A percentile compares a stretch with the other conserved stretches of the same genome.
phyloP scores from a whole-genome alignment of 83 land plant species.

The Isoetes engelmannii region DNA sequence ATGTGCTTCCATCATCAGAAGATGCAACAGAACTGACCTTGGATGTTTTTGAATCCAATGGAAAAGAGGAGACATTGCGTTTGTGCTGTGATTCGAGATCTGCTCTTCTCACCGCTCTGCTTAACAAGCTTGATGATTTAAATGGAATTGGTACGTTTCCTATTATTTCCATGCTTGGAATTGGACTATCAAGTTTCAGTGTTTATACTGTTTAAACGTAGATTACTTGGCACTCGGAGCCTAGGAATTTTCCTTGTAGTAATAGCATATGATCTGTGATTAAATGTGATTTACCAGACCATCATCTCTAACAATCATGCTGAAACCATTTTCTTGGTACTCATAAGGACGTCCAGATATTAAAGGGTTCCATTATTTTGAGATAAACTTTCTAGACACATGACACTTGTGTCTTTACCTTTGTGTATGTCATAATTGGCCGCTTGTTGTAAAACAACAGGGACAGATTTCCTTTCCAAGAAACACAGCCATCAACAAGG shows the following conservation, averaged over 20 bases:
- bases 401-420: neutral
- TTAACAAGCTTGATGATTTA: slow-evolving; percentile 37
- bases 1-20: slow-evolving; percentile 31
- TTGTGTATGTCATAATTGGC: neutral
- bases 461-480: slow-evolving; percentile 37
- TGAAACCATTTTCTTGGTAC: too few species aligned
- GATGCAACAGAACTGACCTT: slow-evolving; percentile 35
- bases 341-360: too few species aligned
- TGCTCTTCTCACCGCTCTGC: slow-evolving; percentile 35
- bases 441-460: slow-evolving; percentile 11
- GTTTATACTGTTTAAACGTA: too few species aligned
- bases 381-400: too few species aligned
- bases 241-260: too few species aligned
- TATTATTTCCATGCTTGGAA: neutral
- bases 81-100: slow-evolving; percentile 40
- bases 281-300: too few species aligned
- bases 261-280: too few species aligned
- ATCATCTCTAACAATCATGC: too few species aligned
- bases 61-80: slow-evolving; percentile 25
- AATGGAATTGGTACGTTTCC: slow-evolving; percentile 38
- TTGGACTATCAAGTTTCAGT: too few species aligned
- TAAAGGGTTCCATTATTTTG: too few species aligned
- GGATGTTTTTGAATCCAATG: slow-evolving; percentile 25
- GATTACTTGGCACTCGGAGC: too few species aligned
- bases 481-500: slow-evolving; percentile 46